Evolutionary conservation across 805 yeast genomes (phyloP), one percentile per base, ranked within the genome.

Genomic region (Candida wancherniae): DNA sequence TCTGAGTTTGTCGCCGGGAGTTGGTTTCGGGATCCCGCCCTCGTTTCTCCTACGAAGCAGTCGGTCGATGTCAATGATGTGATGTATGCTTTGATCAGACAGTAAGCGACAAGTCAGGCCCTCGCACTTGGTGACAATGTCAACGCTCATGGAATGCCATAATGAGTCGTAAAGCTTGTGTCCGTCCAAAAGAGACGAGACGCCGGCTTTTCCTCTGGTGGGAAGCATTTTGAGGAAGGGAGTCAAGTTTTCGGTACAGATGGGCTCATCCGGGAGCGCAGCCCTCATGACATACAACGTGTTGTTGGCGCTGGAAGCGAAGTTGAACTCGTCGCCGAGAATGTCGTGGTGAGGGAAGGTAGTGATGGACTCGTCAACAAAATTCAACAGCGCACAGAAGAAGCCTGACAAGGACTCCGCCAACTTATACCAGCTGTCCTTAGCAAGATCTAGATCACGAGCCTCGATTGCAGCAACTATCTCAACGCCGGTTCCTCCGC

Each of bases 401-500:
- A 86, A 70, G 1, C 97, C 98, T 2, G 95, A 82, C 29, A 92
- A 62, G 1, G 82, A 72, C 46, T 84, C 81, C 5, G 83, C 78
- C 26, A 92, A 63, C 32, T 67, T 63, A 37, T 61, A 67, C 98
- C 98, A 92, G 25, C 73, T 64, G 5, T 55, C 44, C 41, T 71
- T 68, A 2, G 90, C 92, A 4, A 63, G 72, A 1, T 61, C 65
- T 26, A 72, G 60, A 15, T 64, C 45, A 1, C 52, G 58, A 0
- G 90, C 88, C 47, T 80, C 90, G 16, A 92, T 71, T 22, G 77
- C 67, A 0, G 97, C 88, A 87, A 94, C 87, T 7, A 92, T 49
- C 56, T 92, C 98, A 10, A 90, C 95, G 27, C 98, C 98, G 3
- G 90, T 82, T 3, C 97, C 97, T 18, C 98, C 98, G 31, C 87